Evolutionary conservation across 352 stramenopile species (phyloP).

Genomic region (Elongisporangium undulatum): DNA sequence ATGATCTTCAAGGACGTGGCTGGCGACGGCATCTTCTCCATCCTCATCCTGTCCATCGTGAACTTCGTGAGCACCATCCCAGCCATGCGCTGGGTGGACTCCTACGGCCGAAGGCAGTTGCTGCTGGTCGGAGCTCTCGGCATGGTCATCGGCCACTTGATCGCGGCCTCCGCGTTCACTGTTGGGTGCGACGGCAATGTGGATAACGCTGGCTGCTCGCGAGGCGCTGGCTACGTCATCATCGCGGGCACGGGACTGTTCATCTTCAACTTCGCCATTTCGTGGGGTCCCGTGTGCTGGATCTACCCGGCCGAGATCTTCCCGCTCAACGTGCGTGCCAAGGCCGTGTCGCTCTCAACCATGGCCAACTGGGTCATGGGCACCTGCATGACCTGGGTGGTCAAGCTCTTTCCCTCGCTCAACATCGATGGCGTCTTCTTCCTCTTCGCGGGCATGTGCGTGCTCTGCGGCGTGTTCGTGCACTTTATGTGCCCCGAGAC

Average conservation of each 20-base stretch:
- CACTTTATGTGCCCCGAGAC: slow-evolving; percentile 38
- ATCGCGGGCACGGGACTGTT: slow-evolving; percentile 27
- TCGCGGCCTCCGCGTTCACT: slow-evolving; percentile 19
- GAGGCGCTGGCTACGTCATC: slow-evolving; percentile 22
- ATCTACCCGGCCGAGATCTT: slow-evolving; percentile 42
- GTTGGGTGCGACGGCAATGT: slow-evolving; percentile 17
- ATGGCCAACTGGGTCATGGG: slow-evolving; percentile 34
- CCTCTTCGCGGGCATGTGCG: slow-evolving; percentile 32
- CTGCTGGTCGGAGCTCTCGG: slow-evolving; percentile 21
- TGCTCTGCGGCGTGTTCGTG: slow-evolving; percentile 35
- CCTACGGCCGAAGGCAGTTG: slow-evolving; percentile 18
- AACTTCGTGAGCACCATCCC: slow-evolving; percentile 25
- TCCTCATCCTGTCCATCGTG: slow-evolving; percentile 24
- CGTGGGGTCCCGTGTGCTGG: slow-evolving; percentile 33
- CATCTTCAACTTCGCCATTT: slow-evolving; percentile 36
- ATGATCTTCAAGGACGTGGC: slow-evolving; percentile 41
- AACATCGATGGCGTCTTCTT: slow-evolving; percentile 41
- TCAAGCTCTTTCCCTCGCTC: slow-evolving; percentile 24
- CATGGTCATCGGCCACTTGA: slow-evolving; percentile 26
- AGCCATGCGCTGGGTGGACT: slow-evolving; percentile 28
- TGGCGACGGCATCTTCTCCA: slow-evolving; percentile 15
- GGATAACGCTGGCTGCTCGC: slow-evolving; percentile 14
- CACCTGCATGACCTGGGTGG: slow-evolving; percentile 24
- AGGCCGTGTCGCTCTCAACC: slow-evolving; percentile 37
- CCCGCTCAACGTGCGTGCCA: slow-evolving; percentile 28